Conservation (phyloP, 345 rosid species). For the Combretum micranthum region DNA sequence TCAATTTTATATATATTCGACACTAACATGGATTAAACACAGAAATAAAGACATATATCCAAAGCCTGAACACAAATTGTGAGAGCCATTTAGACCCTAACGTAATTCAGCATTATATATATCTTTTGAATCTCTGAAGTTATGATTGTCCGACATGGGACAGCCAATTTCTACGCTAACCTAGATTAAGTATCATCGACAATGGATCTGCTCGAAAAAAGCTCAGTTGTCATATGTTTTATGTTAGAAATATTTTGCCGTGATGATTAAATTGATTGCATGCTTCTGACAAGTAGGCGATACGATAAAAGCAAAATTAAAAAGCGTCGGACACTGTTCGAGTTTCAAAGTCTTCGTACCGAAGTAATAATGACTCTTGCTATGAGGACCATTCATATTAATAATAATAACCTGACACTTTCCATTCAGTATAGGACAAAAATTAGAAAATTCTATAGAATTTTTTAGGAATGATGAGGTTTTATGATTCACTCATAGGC, state of each 20-base stretch:
- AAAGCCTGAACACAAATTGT: neutral
- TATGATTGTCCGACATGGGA: no score
- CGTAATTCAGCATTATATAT: no score
- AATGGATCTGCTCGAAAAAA: neutral
- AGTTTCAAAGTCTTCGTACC: constrained; percentile 3
- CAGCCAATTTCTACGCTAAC: no score
- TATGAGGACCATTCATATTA: no score
- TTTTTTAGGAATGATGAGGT: constrained; percentile 6
- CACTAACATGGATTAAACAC: no score
- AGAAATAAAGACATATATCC: no score
- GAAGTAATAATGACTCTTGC: constrained; percentile 3
- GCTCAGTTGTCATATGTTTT: neutral
- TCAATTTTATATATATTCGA: no score
- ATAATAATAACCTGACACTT: no score
- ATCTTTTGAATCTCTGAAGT: no score
- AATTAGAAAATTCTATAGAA: no score
- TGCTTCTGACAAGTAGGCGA: constrained; percentile 15
- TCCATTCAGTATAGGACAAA: no score
- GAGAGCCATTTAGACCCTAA: constrained; percentile 1
- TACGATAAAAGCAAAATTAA: constrained; percentile 1
- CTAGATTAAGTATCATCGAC: no score
- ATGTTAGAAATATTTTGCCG: neutral
- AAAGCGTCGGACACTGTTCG: neutral
- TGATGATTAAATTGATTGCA: constrained; percentile 10
- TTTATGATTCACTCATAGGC: neutral